Percentiles rank a stretch among this genome's conserved stretches.
phyloP scores from a whole-genome alignment of 2,329 filamentous ascomycete species.

The Podosphaera xanthii region DNA sequence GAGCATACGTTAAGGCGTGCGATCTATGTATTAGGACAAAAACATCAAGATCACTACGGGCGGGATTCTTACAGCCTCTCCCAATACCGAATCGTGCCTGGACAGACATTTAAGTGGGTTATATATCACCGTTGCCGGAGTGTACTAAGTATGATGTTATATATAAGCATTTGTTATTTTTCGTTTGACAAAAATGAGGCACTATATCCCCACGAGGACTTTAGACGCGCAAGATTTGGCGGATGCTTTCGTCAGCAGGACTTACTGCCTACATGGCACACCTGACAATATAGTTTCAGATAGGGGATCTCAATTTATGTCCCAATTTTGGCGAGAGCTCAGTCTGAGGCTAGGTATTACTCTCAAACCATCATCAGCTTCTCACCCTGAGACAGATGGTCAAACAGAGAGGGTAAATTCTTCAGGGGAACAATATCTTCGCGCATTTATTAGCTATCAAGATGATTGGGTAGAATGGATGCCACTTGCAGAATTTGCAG shows the following conservation, averaged over 20 bases:
- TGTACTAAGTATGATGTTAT: not conserved
- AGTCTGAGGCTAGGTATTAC: not conserved
- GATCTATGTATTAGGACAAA: not conserved
- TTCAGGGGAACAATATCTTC: not conserved
- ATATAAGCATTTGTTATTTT: not conserved
- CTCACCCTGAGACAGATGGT: conserved; percentile 6
- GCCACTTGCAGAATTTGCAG: conserved; percentile 6
- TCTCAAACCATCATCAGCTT: conserved; percentile 2
- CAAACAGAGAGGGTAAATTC: too few relatives aligned
- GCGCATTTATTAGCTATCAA: conserved; percentile 4
- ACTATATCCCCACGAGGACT: too few relatives aligned
- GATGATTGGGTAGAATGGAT: conserved; percentile 6
- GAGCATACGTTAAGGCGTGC: not conserved
- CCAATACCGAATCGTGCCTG: not conserved
- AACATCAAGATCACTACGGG: not conserved
- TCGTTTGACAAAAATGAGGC: too few relatives aligned
- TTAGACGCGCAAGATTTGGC: not conserved
- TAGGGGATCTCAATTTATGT: conserved; percentile 4
- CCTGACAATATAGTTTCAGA: conserved; percentile 4
- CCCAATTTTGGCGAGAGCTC: not conserved
- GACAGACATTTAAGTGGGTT: conserved; percentile 1
- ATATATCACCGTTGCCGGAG: not conserved
- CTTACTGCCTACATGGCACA: conserved; percentile 1
- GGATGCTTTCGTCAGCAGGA: not conserved
- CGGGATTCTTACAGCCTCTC: conserved; percentile 2